Evolutionary conservation across 176 grass and related monocot species (phyloP), one percentile per base, ranked within the genome.

Genomic region (Aegilops speltoides): DNA sequence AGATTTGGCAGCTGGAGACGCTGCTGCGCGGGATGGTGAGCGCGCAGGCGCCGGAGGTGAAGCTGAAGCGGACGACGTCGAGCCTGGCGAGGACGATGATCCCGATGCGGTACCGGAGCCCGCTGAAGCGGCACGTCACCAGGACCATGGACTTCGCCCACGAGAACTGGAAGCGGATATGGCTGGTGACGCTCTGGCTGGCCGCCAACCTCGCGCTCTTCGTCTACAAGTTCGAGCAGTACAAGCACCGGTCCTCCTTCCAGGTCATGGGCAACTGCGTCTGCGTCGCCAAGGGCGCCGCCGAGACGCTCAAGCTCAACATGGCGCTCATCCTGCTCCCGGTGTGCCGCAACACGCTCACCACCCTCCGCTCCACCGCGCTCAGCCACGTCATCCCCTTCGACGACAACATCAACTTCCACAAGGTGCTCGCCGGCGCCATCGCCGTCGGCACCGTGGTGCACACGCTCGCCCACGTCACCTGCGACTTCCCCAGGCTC

Each of bases 341-440:
- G 3, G 97, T 99, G 25, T 94, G 97, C 86, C 89, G 97, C 87
- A 97, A 99, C 79, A 97, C 94, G 2, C 92, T 99, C 83, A 97
- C 97, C 45, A 91, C 78, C 28, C 94, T 97, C 73, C 90, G 97
- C 80, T 91, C 90, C 73, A 99, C 92, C 4, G 80, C 43, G 22
- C 87, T 99, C 36, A 80, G 87, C 83, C 75, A 73, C 13, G 77
- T 99, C 66, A 87, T 99, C 12, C 97, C 97, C 24, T 99, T 99
- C 28, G 97, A 97, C 37, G 97, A 99, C 78, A 99, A 97, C 86
- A 97, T 99, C 88, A 99, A 99, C 82, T 99, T 99, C 80, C 97
- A 99, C 92, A 99, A 94, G 92, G 91, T 95, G 78, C 92, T 93
- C 52, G 92, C 94, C 6, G 63, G 78, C 72, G 80, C 85, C 0